Evolutionary conservation across 2,329 filamentous ascomycete species (phyloP), one percentile per base, ranked within the genome.

Genomic region (Ophiocordyceps camponoti-leonardi): DNA sequence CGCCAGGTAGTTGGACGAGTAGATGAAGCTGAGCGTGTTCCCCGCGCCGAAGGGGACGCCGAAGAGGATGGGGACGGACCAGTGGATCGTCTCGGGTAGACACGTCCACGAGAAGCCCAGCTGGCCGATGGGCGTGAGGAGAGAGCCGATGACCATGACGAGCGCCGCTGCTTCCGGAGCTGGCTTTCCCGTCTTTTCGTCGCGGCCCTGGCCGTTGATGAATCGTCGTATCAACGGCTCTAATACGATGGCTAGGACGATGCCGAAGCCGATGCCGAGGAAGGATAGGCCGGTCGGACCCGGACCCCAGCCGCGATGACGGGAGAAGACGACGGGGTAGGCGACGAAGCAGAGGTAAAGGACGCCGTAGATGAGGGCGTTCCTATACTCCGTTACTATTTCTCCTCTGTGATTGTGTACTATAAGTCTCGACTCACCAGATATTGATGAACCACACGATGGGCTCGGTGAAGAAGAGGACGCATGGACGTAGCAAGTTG

Each of bases 51-150:
- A 93, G 0, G 81, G 82, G 6, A 93, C 73, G 1, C 86, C 85
- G 1, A 85, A 85, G 0, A 84, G 66, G 43, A 93, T 81, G 1
- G 85, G 82, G 19, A 77, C 69, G n/a, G 86, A 78, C 81, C 84
- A 93, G 58, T 86, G 87, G 30, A 93, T 85, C 5, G 75, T 73
- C 0, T 63, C 65, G 0, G 87, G 87, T 0, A 86, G 75, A 49
- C 81, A 87, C 0, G 87, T 94, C 86, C 86, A 94, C 0, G 84
- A 78, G 56, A 95, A 95, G 60, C 81, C 82, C 22, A 95, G 73
- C 61, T 94, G 81, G 16, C 87, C 88, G 3, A 85, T 60, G 0
- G 86, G 83, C 0, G 83, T 78, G 1, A 86, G 66, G 1, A 93
- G 58, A 0, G 85, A 77, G 4, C 83, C 85, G 23, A 94, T 75